A percentile compares a stretch with the other conserved stretches of the same genome.
Evolutionary conservation across 1,284 basidiomycete species (phyloP).

Genomic region (Heimioporus retisporus): DNA sequence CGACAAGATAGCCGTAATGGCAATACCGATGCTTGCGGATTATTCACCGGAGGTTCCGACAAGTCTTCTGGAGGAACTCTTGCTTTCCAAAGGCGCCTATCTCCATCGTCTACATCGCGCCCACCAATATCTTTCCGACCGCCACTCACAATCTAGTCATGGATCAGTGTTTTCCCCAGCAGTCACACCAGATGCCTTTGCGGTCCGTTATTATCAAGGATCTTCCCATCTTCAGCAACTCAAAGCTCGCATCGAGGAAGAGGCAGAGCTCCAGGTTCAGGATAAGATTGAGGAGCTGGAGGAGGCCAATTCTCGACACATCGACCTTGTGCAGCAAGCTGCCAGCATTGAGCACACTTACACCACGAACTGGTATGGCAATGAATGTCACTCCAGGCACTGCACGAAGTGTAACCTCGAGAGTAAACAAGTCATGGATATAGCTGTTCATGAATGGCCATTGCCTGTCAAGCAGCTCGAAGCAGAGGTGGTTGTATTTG

Average conservation of each 20-base stretch:
- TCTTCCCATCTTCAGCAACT: constrained; percentile 31
- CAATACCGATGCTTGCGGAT: too few relatives aligned
- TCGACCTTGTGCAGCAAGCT: constrained; percentile 20
- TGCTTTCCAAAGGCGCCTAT: constrained; percentile 43
- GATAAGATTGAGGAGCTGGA: constrained; percentile 39
- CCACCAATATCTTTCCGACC: constrained; percentile 41
- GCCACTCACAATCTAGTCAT: constrained; percentile 27
- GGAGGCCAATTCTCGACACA: constrained; percentile 27
- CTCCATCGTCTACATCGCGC: constrained; percentile 40
- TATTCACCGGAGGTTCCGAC: constrained; percentile 57
- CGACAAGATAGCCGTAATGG: too few relatives aligned
- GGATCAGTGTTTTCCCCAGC: constrained; percentile 34
- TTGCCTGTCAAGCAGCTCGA: constrained; percentile 42
- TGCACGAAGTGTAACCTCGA: constrained; percentile 49
- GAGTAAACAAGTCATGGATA: constrained; percentile 13
- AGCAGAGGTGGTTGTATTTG: constrained; percentile 53
- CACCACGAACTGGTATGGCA: constrained; percentile 3
- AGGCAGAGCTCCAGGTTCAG: constrained; percentile 30
- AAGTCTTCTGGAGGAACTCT: constrained; percentile 48
- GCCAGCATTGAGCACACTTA: constrained; percentile 10
- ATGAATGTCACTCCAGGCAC: background rate
- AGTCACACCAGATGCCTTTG: constrained; percentile 33
- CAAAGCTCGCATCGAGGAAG: constrained; percentile 38
- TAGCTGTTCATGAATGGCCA: constrained; percentile 60
- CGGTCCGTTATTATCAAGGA: constrained; percentile 41